Evolutionary conservation across 306 rosid genomes (phyloP), one percentile per base, ranked within the genome.

Genomic region (Canavalia ensiformis): DNA sequence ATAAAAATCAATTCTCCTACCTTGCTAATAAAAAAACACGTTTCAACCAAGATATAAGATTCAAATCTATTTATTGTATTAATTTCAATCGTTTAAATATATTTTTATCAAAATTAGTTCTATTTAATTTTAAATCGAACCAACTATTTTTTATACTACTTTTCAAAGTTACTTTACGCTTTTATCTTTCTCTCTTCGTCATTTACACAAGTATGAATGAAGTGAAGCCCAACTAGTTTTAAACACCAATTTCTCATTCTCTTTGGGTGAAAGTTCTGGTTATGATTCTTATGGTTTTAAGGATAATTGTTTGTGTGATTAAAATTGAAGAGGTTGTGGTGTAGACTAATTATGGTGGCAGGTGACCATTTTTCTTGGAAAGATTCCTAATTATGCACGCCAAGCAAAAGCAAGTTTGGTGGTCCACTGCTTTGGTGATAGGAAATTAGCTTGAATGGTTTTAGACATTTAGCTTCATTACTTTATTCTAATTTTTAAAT

Each of bases 221-320:
- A 28, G 28, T 51, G 29, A 18, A 18, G 41, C 41, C 41, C 2
- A 37, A 37, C 2, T 0, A 4, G 57, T 51, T 6, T 51, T 3
- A 51, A 51, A 51, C 57, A 51, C 7, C 33, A 33, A 63, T 6
- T 6, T 73, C 4, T 29, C 42, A 50, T 83, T 74, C 41, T 37
- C 41, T 64, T 54, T 54, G 3, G 57, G 44, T 3, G 44, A 8
- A 67, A 13, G 42, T 29, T 39, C 4, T 46, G 25, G 42, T 54
- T 60, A n/a, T 72, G 8, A 42, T 47, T 49, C 49, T 71, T 71
- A 42, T 66, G 29, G 8, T 45, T 67, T 74, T 66, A 39, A 13
- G 2, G 59, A 34, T 41, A 50, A 54, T 74, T 39, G 56, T 59
- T 51, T 1, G 37, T 31, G 34, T 65, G 5, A 30, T 12, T 37